These are phyloP conservation scores for Hondaea fermentalgiana DNA, from an alignment of 108 stramenopile genomes.

Conservation along the genomic window DNA sequence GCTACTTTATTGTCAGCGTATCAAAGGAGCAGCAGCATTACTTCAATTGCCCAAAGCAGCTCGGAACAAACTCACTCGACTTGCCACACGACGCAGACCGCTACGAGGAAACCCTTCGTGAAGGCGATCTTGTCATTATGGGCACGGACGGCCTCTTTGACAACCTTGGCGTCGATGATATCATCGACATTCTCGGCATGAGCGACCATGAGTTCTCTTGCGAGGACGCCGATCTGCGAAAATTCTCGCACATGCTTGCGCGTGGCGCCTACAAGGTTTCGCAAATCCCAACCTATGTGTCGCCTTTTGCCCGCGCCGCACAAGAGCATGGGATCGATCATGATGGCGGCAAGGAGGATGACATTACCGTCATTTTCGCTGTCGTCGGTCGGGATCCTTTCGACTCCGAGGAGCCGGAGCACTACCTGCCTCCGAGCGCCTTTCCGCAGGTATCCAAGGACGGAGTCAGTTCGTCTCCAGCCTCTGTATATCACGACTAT, in stretches of 20 bases:
- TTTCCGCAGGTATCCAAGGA: neutral
- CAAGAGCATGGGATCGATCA: neutral
- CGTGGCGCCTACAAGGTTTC: neutral
- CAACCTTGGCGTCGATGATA: constrained; percentile 9
- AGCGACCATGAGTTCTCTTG: neutral
- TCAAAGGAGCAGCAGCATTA: neutral
- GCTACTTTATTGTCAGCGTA: neutral
- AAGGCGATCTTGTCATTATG: constrained; percentile 25
- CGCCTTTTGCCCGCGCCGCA: neutral
- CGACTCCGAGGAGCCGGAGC: neutral
- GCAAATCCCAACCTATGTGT: neutral
- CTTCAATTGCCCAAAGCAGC: constrained; percentile 15
- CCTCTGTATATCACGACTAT: neutral
- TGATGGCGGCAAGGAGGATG: neutral
- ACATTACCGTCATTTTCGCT: neutral
- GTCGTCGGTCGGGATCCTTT: neutral
- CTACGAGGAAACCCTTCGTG: neutral
- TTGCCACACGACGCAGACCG: constrained; percentile 15
- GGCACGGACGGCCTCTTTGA: constrained; percentile 33
- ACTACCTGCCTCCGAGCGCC: neutral
- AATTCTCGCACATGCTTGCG: neutral
- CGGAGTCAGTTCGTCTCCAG: neutral
- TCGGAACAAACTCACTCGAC: neutral
- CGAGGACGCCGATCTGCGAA: neutral
- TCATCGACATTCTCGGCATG: neutral